Conservation (phyloP, 148 eudicot species). For the Rhododendron simsii region DNA sequence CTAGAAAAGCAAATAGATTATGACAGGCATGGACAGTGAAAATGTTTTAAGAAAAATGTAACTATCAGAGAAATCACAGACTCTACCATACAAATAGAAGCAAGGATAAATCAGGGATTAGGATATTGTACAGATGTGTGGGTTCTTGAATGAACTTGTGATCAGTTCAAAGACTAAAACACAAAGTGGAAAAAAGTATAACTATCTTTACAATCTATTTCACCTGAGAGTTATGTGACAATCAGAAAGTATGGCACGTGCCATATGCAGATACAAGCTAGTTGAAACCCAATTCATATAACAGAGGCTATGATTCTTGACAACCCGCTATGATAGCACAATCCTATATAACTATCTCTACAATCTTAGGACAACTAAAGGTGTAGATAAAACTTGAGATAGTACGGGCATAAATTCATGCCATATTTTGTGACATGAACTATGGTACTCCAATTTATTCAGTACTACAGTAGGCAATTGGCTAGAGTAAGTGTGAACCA, state of each 20-base stretch:
- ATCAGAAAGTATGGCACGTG: neutral
- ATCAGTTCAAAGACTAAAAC: neutral
- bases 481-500: neutral
- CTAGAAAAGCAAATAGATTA: constrained; percentile 32
- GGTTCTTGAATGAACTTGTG: neutral
- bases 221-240: neutral
- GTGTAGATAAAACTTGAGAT: neutral
- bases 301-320: neutral
- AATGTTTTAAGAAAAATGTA: neutral
- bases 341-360: neutral
- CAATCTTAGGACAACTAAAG: neutral
- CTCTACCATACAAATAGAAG: neutral
- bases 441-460: neutral
- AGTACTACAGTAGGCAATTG: neutral
- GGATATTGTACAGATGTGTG: neutral
- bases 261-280: neutral
- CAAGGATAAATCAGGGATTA: neutral
- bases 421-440: neutral
- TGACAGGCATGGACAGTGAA: neutral
- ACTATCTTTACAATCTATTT: neutral
- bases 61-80: neutral
- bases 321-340: neutral
- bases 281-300: neutral
- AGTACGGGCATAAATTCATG: neutral
- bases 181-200: neutral